Base-by-base conservation (phyloP, 768 basidiomycete species). In the Lactifluus hygrophoroides region DNA sequence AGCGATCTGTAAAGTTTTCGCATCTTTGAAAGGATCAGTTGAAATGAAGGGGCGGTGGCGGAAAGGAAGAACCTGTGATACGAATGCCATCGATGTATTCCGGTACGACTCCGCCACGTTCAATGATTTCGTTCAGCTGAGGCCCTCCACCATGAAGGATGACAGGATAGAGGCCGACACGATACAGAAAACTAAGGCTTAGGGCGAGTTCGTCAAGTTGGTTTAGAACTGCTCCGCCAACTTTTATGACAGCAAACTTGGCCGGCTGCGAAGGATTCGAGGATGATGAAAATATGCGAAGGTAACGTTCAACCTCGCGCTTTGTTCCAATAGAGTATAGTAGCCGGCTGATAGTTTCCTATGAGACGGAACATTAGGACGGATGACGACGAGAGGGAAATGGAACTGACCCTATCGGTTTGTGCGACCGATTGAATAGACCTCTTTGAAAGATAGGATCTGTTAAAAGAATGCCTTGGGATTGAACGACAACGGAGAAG, bases 71-170 rank as follows among this genome's bases (percentile, higher is more conserved):
- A 90, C 91, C 88, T 46, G 96, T 99, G 62, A 99, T 92, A 45
- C 96, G 84, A 66, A 99, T 98, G 35, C 96, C 95, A 68, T 97
- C 94, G 63, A 90, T 93, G 73, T 97, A 98, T 73, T 97, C 94
- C 1, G 96, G 94, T 23, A 94, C 81, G 51, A 98, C 84, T 32
- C 96, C 96, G 68, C 92, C 94, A 23, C 81, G 74, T 67, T 97
- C 93, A 61, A 99, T 85, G 65, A 96, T 91, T 60, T 86, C 85
- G 74, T 99, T 99, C 64, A 95, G 74, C 69, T 96, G 94, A 21
- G 94, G 95, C 27, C 95, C 95, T 60, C 86, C 95, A 50, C 96
- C 96, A 74, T 99, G 96, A 5, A 99, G 80, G 50, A 99, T 84
- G 59, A 99, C 88, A 0, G 96, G 96, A 74, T 95, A 99, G n/a